Evolutionary conservation across 1,139 yeast species (phyloP).

Genomic region (Suhomyces guaymorum): DNA sequence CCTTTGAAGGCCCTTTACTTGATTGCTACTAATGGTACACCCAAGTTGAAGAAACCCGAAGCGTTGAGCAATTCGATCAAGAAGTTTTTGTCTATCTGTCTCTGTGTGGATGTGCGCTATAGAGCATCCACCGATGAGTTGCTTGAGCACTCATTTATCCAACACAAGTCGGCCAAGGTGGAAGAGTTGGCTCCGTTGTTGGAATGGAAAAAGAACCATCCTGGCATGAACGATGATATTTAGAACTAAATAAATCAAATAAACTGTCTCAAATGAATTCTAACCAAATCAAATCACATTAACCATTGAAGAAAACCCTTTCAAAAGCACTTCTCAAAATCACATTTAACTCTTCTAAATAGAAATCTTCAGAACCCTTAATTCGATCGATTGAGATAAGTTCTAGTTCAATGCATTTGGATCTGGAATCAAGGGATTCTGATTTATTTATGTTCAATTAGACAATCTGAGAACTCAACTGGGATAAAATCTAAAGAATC

Average conservation of each 20-base stretch:
- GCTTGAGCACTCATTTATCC: constrained; percentile 76
- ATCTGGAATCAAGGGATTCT: no score
- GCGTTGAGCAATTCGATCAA: constrained; percentile 74
- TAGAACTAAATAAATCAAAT: not conserved
- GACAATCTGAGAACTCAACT: no score
- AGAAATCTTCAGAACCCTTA: no score
- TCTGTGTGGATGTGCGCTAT: constrained; percentile 91
- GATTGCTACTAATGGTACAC: constrained; percentile 97
- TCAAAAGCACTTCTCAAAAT: no score
- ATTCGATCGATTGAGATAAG: no score
- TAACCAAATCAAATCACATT: no score
- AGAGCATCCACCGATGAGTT: constrained; percentile 91
- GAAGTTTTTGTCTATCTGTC: constrained; percentile 84
- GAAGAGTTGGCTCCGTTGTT: constrained; percentile 68
- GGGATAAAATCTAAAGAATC: no score
- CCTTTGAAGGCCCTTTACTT: constrained; percentile 86
- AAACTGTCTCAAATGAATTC: no score
- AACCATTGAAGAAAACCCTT: no score
- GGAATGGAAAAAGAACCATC: constrained; percentile 55
- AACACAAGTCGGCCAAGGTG: constrained; percentile 66
- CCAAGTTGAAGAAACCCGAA: constrained; percentile 88
- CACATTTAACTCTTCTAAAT: no score
- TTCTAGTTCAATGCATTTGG: no score
- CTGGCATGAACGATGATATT: constrained; percentile 5
- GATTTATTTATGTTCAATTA: no score